A percentile compares a stretch with the other conserved stretches of the same genome.
These are phyloP conservation scores for Neotropicomus parvogracilis DNA, from an alignment of 1,284 basidiomycete genomes.

Conservation along the genomic window DNA sequence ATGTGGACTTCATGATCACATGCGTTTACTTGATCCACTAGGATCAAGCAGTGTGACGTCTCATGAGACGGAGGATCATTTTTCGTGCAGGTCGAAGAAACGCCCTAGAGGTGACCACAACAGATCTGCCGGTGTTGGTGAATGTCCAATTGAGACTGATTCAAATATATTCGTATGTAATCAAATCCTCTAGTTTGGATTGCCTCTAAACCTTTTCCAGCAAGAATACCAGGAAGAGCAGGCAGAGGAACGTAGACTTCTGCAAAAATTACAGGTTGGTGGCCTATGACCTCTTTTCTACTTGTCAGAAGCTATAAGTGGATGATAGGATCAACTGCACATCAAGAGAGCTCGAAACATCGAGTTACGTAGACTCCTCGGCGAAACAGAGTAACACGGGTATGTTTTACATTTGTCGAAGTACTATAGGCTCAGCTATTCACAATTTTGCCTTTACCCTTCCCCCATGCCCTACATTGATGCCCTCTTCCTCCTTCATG, in stretches of 20 bases:
- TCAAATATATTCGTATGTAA: neutral
- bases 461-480: neutral
- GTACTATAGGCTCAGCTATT: neutral
- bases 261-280: constrained; percentile 16
- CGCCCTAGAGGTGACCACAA: neutral
- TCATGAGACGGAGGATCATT: neutral
- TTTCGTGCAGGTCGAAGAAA: neutral
- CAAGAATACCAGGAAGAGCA: constrained; percentile 13
- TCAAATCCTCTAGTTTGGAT: too few species aligned
- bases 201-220: neutral
- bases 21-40: constrained; percentile 1
- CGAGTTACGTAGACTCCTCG: constrained; percentile 16
- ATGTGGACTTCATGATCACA: neutral
- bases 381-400: constrained; percentile 11
- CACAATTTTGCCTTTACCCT: constrained; percentile 17
- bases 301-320: neutral
- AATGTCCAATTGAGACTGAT: neutral
- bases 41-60: neutral
- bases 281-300: neutral
- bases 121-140: neutral
- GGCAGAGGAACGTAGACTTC: constrained; percentile 17
- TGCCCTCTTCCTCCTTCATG: constrained; percentile 19
- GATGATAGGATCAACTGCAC: constrained; percentile 7
- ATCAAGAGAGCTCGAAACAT: constrained; percentile 11
- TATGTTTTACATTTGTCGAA: neutral